These are phyloP conservation scores for Cenchrus fungigraminus DNA, from an alignment of 176 grass and related monocot genomes.

Conservation along the genomic window DNA sequence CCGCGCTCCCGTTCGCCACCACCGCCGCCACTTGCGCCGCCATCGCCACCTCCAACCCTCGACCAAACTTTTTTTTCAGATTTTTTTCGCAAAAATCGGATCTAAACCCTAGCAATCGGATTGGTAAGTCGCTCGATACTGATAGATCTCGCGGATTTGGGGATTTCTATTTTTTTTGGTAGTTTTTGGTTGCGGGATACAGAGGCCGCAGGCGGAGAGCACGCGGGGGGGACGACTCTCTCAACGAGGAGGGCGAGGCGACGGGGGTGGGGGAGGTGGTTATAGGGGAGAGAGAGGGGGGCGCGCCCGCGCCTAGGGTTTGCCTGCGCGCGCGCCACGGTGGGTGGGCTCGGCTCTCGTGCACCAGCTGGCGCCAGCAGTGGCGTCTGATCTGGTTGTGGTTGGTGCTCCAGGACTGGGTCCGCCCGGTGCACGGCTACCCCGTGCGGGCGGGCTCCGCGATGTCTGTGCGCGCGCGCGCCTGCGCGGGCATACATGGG, in stretches of 20 bases:
- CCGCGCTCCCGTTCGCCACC: slow-evolving; percentile 47
- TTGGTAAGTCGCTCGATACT: slow-evolving; percentile 33
- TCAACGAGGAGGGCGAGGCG: slow-evolving; percentile 37
- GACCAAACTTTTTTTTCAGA: slow-evolving; percentile 29
- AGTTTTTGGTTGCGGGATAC: slow-evolving; percentile 56
- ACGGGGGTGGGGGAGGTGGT: background rate
- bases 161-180: slow-evolving; percentile 46
- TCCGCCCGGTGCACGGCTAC: background rate
- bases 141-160: slow-evolving; percentile 49
- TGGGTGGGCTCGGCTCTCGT: slow-evolving; percentile 26
- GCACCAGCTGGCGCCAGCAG: slow-evolving; percentile 32
- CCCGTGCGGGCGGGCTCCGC: background rate
- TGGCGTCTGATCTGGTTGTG: background rate
- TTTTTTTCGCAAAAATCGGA: slow-evolving; percentile 12
- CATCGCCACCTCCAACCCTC: slow-evolving; percentile 37
- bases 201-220: slow-evolving; percentile 52
- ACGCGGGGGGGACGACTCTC: slow-evolving; percentile 51
- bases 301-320: slow-evolving; percentile 35
- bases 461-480: background rate
- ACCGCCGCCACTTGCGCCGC: slow-evolving; percentile 43
- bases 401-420: slow-evolving; percentile 18
- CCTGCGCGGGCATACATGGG: too few species aligned
- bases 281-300: background rate
- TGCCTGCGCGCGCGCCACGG: background rate
- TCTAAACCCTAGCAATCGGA: slow-evolving; percentile 53